Base-by-base conservation (phyloP, 2,329 filamentous ascomycete species). In the Exophiala aquamarina region DNA sequence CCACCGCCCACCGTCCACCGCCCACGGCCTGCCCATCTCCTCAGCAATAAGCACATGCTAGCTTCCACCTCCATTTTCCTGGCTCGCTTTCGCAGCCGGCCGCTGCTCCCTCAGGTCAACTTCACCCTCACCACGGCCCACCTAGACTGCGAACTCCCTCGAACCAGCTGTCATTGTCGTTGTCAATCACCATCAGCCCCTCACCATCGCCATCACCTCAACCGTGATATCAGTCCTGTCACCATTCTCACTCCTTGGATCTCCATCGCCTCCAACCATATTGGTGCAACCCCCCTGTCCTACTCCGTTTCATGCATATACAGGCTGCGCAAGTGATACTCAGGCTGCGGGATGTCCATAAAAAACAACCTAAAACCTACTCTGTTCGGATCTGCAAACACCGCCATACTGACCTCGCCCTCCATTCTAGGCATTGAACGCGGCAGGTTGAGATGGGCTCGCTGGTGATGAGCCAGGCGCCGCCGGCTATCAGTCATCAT, bases 401-500 rank as follows among this genome's bases (percentile, higher is more conserved):
- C 33, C 28, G n/a, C n/a, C 15, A 32, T 28, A 14, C 50, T 53
- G 46, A 53, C 45, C 44, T 33, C 19, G 8, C 28, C n/a, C 35
- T 21, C n/a, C 39, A 33, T 28, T 26, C 23, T 26, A 59, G 55
- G 50, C 51, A 38, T 36, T 55, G 23, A 44, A 48, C 47, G 20
- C 40, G 26, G 48, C 42, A 32, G 57, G 68, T 69, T 72, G 78
- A 73, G 66, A 83, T 82, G 79, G 77, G 77, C 72, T 79, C 78
- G 65, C 69, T 82, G 59, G 70, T 81, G 63, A 68, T 81, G 61
- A 74, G 73, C 71, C 88, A 92, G 74, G 83, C 83, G 73, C 82
- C 83, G 70, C 79, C 87, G 68, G 83, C 89, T 71, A 76, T 83
- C 60, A 77, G 81, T 41, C 52, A 82, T 70, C 84, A 86, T 70